Percentiles rank a stretch among this genome's conserved stretches.
Conservation (phyloP, 2,329 filamentous ascomycete genomes). For the Aureobasidium sp. region DNA sequence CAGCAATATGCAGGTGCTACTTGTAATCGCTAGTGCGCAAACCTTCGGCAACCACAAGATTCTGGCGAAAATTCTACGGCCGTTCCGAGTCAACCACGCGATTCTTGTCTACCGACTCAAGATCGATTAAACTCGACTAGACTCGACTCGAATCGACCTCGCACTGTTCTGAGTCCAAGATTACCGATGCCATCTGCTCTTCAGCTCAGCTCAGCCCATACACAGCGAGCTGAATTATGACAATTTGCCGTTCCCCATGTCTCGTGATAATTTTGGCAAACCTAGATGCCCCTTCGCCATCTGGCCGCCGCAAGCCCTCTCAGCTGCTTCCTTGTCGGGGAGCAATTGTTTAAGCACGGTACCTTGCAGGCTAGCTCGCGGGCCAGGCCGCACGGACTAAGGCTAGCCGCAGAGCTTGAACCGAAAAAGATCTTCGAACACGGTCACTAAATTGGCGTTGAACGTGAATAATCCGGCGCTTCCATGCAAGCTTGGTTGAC, state of each 20-base stretch:
- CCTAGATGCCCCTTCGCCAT: neutral
- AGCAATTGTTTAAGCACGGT: neutral
- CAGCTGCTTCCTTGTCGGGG: neutral
- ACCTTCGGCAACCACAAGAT: slow-evolving; percentile 1
- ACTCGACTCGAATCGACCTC: neutral
- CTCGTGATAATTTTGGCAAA: neutral
- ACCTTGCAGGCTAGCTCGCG: slow-evolving; percentile 8
- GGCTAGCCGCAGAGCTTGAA: neutral
- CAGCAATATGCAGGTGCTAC: neutral
- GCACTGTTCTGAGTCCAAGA: neutral
- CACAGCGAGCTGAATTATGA: neutral
- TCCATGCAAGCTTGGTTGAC: neutral
- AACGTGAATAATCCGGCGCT: neutral
- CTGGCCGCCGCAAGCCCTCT: neutral
- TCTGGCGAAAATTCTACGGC: slow-evolving; percentile 1
- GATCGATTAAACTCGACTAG: neutral
- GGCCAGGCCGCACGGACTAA: slow-evolving; percentile 1
- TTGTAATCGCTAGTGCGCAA: slow-evolving; percentile 4
- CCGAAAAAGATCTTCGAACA: neutral
- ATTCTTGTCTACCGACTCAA: neutral
- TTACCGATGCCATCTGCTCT: neutral
- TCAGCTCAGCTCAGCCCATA: neutral
- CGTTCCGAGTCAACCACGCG: neutral
- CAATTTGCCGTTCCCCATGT: neutral
- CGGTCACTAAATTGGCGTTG: neutral